Percentiles rank a stretch among this genome's conserved stretches.
These are phyloP conservation scores for Cladosporium sp. DNA, from an alignment of 2,329 filamentous ascomycete genomes.

Conservation along the genomic window DNA sequence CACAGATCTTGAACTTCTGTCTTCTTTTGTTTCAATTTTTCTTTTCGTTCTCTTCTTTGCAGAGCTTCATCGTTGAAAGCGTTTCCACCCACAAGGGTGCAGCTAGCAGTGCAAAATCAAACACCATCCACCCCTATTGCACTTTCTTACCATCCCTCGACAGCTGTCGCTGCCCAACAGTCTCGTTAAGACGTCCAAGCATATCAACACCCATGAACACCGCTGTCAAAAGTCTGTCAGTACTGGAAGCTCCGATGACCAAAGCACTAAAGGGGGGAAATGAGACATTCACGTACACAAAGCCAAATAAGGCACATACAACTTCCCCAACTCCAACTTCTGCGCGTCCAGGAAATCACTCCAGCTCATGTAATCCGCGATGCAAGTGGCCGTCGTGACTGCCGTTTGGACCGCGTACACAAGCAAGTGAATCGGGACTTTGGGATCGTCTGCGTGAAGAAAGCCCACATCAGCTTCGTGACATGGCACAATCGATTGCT, in stretches of 20 bases:
- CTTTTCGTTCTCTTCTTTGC: too few relatives aligned
- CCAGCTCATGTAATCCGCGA: slow-evolving; percentile 60
- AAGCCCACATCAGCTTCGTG: too few relatives aligned
- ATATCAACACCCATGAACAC: slow-evolving; percentile 42
- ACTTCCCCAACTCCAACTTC: slow-evolving; percentile 47
- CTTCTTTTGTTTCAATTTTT: too few relatives aligned
- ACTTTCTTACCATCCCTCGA: neutral
- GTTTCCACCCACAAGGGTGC: too few relatives aligned
- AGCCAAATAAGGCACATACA: slow-evolving; percentile 56
- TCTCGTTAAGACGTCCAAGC: slow-evolving; percentile 16
- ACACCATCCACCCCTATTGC: neutral
- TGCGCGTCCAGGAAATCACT: slow-evolving; percentile 39
- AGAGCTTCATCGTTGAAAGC: too few relatives aligned
- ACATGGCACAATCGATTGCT: too few relatives aligned
- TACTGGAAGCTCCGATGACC: too few relatives aligned
- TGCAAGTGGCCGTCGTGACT: slow-evolving; percentile 59
- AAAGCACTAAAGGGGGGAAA: neutral
- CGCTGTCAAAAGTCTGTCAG: slow-evolving; percentile 23
- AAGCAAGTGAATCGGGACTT: slow-evolving; percentile 57
- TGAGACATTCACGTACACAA: slow-evolving; percentile 43
- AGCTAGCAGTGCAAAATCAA: too few relatives aligned
- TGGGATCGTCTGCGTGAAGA: slow-evolving; percentile 48
- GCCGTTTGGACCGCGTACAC: slow-evolving; percentile 57
- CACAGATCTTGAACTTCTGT: too few relatives aligned
- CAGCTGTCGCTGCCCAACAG: neutral